These are phyloP conservation scores for Apiospora saccharicola DNA, from an alignment of 2,329 filamentous ascomycete species.

Conservation along the genomic window DNA sequence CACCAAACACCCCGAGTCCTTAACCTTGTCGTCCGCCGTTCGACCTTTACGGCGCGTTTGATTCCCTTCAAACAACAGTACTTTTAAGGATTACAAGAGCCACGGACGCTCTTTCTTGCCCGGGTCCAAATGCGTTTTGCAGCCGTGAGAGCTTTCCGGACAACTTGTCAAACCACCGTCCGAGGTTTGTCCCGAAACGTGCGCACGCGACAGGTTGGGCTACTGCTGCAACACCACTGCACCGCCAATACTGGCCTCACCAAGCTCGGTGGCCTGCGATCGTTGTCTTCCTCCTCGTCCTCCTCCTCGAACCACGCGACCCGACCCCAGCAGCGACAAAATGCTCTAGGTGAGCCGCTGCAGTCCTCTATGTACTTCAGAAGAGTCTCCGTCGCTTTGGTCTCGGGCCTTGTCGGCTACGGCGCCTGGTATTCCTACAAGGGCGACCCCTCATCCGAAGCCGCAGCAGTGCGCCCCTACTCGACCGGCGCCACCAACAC, in stretches of 20 bases:
- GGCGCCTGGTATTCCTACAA: conserved; percentile 80
- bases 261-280: conserved; percentile 27
- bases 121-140: conserved; percentile 74
- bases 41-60: neutral
- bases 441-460: conserved; percentile 47
- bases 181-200: conserved; percentile 64
- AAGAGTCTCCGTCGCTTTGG: conserved; percentile 69
- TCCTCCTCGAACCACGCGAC: conserved; percentile 38
- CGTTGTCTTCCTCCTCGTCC: conserved; percentile 43
- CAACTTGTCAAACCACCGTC: conserved; percentile 69
- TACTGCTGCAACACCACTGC: conserved; percentile 48
- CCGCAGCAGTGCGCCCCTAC: conserved; percentile 46
- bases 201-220: conserved; percentile 38
- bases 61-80: conserved; percentile 15
- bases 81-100: conserved; percentile 12
- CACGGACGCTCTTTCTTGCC: conserved; percentile 28
- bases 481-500: conserved; percentile 50
- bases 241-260: conserved; percentile 34
- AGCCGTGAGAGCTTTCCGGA: conserved; percentile 72
- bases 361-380: conserved; percentile 80
- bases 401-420: conserved; percentile 76
- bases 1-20: conserved; percentile 8
- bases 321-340: conserved; percentile 42
- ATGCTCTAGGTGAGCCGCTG: conserved; percentile 56
- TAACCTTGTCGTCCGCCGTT: conserved; percentile 9